Evolutionary conservation across 352 stramenopile genomes (phyloP).

Genomic region (Phytopythium cucurbitacearum): DNA sequence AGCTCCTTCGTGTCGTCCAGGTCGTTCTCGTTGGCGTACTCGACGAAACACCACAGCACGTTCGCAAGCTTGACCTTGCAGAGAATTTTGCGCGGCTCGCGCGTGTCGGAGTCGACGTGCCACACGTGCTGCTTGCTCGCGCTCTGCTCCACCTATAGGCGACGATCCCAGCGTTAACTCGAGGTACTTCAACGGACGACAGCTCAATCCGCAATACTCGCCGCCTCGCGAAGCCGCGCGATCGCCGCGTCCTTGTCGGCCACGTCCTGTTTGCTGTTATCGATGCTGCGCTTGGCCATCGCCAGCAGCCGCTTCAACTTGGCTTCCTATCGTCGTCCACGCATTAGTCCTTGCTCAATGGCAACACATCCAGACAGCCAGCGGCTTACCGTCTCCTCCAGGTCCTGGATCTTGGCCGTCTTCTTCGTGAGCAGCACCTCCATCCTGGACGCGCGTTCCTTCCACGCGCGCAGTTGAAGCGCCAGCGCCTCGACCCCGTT

Average conservation of each 20-base stretch:
- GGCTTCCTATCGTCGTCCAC: slow-evolving; percentile 30
- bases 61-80: slow-evolving; percentile 59
- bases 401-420: slow-evolving; percentile 65
- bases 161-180: background rate
- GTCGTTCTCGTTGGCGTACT: slow-evolving; percentile 72
- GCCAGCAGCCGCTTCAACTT: slow-evolving; percentile 82
- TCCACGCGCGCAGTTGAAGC: slow-evolving; percentile 46
- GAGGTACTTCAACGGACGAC: background rate
- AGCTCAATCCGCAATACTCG: slow-evolving; percentile 6
- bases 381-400: slow-evolving; percentile 61
- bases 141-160: slow-evolving; percentile 23
- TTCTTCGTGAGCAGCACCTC: slow-evolving; percentile 68
- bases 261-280: slow-evolving; percentile 85
- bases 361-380: background rate
- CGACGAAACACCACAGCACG: slow-evolving; percentile 75
- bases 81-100: slow-evolving; percentile 58
- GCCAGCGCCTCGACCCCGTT: slow-evolving; percentile 16
- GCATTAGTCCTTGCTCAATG: background rate
- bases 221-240: slow-evolving; percentile 40
- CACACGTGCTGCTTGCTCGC: slow-evolving; percentile 37
- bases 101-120: slow-evolving; percentile 40
- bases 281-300: slow-evolving; percentile 87
- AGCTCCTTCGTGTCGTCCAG: slow-evolving; percentile 59
- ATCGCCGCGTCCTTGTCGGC: slow-evolving; percentile 58
- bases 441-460: slow-evolving; percentile 54